Conservation (phyloP, 371 early-diverging fungal genomes). For the Mucor irregularis region DNA sequence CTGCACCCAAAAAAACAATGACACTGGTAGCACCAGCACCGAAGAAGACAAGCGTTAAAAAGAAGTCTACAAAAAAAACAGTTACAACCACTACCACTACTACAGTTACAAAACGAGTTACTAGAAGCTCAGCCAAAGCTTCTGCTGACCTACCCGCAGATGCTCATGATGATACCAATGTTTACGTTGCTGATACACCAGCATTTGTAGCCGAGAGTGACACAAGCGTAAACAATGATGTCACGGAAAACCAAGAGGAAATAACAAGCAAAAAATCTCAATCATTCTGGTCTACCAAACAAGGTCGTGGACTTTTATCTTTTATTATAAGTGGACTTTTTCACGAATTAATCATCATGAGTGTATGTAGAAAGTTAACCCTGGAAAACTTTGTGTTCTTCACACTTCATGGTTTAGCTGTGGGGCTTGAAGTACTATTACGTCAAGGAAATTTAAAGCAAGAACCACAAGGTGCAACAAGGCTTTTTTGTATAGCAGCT, state of each 20-base stretch:
- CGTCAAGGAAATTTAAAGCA: slow-evolving; percentile 18
- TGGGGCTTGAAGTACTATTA: slow-evolving; percentile 22
- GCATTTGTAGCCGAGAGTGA: neutral
- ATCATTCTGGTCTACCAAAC: slow-evolving; percentile 4
- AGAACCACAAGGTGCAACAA: slow-evolving; percentile 16
- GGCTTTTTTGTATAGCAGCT: slow-evolving; percentile 4
- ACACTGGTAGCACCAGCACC: neutral
- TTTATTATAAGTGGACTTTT: slow-evolving; percentile 40
- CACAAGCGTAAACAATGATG: neutral
- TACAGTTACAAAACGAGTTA: neutral
- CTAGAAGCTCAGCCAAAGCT: neutral
- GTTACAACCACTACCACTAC: neutral
- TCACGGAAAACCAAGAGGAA: neutral
- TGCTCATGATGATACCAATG: neutral
- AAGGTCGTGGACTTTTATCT: slow-evolving; percentile 20
- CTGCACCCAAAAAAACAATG: too few relatives aligned
- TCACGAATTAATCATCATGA: slow-evolving; percentile 41
- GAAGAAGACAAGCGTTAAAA: neutral
- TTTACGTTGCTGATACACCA: neutral
- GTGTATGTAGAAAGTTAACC: slow-evolving; percentile 33
- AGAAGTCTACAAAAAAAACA: neutral
- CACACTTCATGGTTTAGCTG: slow-evolving; percentile 28
- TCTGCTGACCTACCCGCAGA: too few relatives aligned
- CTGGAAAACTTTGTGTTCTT: slow-evolving; percentile 38
- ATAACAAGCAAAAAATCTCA: neutral